phyloP scores from a whole-genome alignment of 257 asterid species.

The Craterostigma plantagineum region DNA sequence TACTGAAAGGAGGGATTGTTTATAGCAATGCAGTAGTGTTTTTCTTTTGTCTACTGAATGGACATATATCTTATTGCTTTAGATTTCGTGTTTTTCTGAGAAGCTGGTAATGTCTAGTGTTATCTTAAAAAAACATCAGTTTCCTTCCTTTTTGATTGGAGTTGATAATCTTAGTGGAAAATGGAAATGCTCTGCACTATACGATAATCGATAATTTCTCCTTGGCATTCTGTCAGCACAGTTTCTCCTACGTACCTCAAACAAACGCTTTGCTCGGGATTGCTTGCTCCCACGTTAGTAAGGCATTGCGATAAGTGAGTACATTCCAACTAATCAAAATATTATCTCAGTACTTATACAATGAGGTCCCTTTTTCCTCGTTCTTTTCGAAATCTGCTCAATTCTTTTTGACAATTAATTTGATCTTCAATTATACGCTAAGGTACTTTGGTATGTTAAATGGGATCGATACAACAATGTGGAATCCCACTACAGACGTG shows the following conservation, averaged over 20 bases:
- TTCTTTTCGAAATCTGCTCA: neutral
- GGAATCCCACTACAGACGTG: slow-evolving; percentile 75
- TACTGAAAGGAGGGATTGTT: slow-evolving; percentile 79
- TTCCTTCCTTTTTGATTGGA: no score
- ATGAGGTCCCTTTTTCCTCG: neutral
- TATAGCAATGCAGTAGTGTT: slow-evolving; percentile 84
- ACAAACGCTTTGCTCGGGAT: slow-evolving; percentile 86
- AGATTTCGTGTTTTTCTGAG: no score
- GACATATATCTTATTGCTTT: no score
- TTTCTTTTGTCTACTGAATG: slow-evolving; percentile 6
- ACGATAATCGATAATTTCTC: no score
- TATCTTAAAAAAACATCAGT: no score
- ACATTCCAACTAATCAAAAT: slow-evolving; percentile 7
- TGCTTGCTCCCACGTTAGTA: slow-evolving; percentile 69
- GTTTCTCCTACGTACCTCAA: slow-evolving; percentile 83
- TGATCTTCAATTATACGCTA: slow-evolving; percentile 5
- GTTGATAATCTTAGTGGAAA: no score
- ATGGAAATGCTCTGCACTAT: no score
- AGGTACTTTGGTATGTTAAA: slow-evolving; percentile 76
- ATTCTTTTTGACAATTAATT: neutral
- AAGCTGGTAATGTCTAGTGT: no score
- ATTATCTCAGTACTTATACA: no score
- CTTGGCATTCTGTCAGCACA: slow-evolving; percentile 26
- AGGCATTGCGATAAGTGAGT: slow-evolving; percentile 61
- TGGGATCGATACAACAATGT: slow-evolving; percentile 63